Conservation (phyloP, 2,329 filamentous ascomycete species). For the Blastomyces emzantsi region DNA sequence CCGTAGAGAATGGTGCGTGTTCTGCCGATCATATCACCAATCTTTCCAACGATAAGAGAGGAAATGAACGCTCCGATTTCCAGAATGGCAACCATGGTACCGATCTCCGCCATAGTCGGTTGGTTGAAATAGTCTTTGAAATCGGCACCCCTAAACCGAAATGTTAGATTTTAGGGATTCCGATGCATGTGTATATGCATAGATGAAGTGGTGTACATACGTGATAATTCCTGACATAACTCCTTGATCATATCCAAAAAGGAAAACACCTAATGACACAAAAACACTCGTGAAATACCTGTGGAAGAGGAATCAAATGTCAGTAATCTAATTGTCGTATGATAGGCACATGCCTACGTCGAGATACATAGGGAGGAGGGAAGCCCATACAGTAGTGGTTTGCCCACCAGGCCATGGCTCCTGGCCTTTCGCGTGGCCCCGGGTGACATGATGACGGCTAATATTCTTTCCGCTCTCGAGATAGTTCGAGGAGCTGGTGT, state of each 20-base stretch:
- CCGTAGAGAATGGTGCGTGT: slow-evolving; percentile 88
- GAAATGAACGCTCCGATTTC: slow-evolving; percentile 89
- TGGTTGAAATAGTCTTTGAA: slow-evolving; percentile 92
- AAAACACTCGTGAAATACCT: slow-evolving; percentile 86
- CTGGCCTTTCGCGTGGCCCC: slow-evolving; percentile 58
- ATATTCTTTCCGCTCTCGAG: slow-evolving; percentile 56
- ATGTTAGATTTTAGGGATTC: slow-evolving; percentile 10
- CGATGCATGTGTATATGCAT: not conserved
- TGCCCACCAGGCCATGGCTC: slow-evolving; percentile 89
- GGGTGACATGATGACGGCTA: slow-evolving; percentile 78
- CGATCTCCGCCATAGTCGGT: slow-evolving; percentile 76
- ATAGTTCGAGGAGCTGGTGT: slow-evolving; percentile 55
- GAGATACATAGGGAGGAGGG: not conserved
- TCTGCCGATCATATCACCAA: slow-evolving; percentile 87
- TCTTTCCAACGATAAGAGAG: slow-evolving; percentile 73
- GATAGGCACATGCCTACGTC: not conserved
- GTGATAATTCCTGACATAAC: slow-evolving; percentile 63
- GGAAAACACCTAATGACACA: slow-evolving; percentile 54
- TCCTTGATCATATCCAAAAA: slow-evolving; percentile 58
- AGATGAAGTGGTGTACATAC: slow-evolving; percentile 31
- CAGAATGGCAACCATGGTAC: slow-evolving; percentile 95
- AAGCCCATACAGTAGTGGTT: slow-evolving; percentile 69
- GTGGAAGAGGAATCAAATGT: not conserved
- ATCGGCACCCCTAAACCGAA: slow-evolving; percentile 57
- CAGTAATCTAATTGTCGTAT: not conserved